Evolutionary conservation across 176 grass and related monocot genomes (phyloP).

Genomic region (Oryza brachyantha): DNA sequence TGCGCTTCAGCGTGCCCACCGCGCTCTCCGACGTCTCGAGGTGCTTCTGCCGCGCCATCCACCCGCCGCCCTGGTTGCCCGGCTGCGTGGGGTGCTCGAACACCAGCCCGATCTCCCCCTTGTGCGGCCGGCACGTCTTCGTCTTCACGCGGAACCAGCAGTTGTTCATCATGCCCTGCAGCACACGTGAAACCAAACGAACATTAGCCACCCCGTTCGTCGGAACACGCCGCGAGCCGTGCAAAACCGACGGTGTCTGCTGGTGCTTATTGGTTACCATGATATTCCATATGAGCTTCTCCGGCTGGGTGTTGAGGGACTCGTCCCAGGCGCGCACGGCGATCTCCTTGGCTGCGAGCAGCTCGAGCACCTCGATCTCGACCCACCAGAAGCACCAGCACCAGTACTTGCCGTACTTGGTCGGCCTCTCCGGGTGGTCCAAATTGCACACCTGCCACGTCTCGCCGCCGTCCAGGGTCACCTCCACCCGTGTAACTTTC

Average conservation of each 20-base stretch:
- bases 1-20: slow-evolving; percentile 49
- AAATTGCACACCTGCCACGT: slow-evolving; percentile 62
- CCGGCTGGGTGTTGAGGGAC: slow-evolving; percentile 70
- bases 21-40: slow-evolving; percentile 33
- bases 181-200: neutral
- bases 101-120: slow-evolving; percentile 56
- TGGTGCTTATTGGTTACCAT: slow-evolving; percentile 35
- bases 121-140: slow-evolving; percentile 52
- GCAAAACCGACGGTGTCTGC: neutral
- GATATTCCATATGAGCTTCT: slow-evolving; percentile 87
- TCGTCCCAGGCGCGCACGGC: slow-evolving; percentile 93
- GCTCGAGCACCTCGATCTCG: slow-evolving; percentile 59
- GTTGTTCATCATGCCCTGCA: slow-evolving; percentile 98
- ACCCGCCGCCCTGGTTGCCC: slow-evolving; percentile 62
- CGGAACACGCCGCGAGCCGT: neutral
- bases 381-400: slow-evolving; percentile 98
- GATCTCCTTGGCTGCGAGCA: slow-evolving; percentile 74
- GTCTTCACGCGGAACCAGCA: slow-evolving; percentile 86
- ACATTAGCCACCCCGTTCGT: neutral
- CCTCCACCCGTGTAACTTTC: slow-evolving; percentile 80
- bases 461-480: slow-evolving; percentile 75
- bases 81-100: slow-evolving; percentile 87
- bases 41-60: slow-evolving; percentile 64
- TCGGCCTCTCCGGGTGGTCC: slow-evolving; percentile 63
- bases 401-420: slow-evolving; percentile 82